Percentiles rank a stretch among this genome's conserved stretches.
phyloP scores from a whole-genome alignment of 2,329 filamentous ascomycete species.

The Curvularia verruculosa region DNA sequence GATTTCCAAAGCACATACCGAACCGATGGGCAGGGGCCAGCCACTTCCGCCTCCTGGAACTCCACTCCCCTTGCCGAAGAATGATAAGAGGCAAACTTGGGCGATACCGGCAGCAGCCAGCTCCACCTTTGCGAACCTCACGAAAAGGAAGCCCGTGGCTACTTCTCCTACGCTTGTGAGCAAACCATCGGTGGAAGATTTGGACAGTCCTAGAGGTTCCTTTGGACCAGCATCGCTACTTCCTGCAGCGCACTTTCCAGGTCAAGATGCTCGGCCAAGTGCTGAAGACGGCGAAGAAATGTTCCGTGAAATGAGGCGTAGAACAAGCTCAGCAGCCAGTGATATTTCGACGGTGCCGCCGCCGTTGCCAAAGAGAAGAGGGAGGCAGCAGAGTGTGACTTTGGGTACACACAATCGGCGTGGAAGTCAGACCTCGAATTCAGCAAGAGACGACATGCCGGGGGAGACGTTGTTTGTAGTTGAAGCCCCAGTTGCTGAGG shows the following conservation, averaged over 20 bases:
- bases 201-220: constrained; percentile 11
- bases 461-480: constrained; percentile 40
- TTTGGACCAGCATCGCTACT: constrained; percentile 10
- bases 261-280: constrained; percentile 4
- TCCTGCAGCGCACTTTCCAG: constrained; percentile 10
- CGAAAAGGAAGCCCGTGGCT: constrained; percentile 67
- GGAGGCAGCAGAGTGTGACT: constrained; percentile 43
- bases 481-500: constrained; percentile 31
- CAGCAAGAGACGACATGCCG: constrained; percentile 1
- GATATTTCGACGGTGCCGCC: constrained; percentile 40
- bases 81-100: constrained; percentile 58
- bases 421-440: constrained; percentile 8
- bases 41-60: constrained; percentile 81
- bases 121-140: constrained; percentile 50
- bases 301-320: constrained; percentile 19
- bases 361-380: constrained; percentile 56
- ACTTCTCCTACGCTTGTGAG: constrained; percentile 3
- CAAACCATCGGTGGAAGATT: constrained; percentile 17
- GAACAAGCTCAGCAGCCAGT: constrained; percentile 11
- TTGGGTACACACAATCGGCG: constrained; percentile 13
- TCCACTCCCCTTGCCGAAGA: constrained; percentile 72
- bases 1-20: constrained; percentile 50
- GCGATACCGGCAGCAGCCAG: constrained; percentile 55
- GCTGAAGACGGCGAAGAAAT: constrained; percentile 16
- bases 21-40: constrained; percentile 82